These are phyloP conservation scores for Solanum etuberosum DNA, from an alignment of 257 asterid genomes.

Conservation along the genomic window DNA sequence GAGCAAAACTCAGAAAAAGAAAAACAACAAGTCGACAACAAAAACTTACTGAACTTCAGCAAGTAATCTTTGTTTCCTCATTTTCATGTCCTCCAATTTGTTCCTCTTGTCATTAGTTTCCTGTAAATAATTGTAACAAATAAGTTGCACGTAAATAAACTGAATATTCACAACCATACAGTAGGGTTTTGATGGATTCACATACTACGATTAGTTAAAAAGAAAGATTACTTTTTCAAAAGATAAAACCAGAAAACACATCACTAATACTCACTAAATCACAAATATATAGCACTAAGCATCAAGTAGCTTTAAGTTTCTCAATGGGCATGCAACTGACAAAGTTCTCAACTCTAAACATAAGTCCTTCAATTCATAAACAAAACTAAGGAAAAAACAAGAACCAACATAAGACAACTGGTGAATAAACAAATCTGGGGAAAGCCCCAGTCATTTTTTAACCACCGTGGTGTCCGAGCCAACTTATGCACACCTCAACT, in stretches of 20 bases:
- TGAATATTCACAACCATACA: background rate
- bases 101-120: constrained; percentile 38
- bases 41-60: constrained; percentile 80
- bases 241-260: background rate
- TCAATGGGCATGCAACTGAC: background rate
- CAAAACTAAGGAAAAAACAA: background rate
- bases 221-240: background rate
- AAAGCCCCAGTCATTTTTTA: background rate
- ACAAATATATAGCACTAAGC: background rate
- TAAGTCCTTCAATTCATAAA: background rate
- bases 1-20: background rate
- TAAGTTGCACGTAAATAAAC: background rate
- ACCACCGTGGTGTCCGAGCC: background rate
- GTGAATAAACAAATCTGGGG: background rate
- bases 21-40: background rate
- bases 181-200: background rate
- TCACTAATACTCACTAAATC: background rate
- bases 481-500: background rate
- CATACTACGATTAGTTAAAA: background rate
- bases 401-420: background rate
- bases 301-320: background rate
- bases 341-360: background rate
- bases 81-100: constrained; percentile 37
- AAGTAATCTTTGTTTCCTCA: constrained; percentile 40
- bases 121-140: constrained; percentile 22